Evolutionary conservation across 2,329 filamentous ascomycete genomes (phyloP).

Genomic region (Phoma sp.): DNA sequence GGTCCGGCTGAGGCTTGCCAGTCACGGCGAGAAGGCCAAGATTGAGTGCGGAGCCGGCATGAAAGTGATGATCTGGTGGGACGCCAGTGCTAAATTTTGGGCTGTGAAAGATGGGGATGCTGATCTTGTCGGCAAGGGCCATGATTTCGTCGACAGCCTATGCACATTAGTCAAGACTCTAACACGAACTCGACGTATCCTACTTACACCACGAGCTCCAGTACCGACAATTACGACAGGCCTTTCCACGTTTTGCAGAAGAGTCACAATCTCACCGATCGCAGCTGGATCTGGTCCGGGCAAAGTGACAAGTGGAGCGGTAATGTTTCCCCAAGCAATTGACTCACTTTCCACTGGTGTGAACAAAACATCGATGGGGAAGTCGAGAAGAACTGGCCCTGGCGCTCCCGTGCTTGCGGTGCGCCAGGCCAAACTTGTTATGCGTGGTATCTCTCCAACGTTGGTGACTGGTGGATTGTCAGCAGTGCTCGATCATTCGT

Average conservation of each 20-base stretch:
- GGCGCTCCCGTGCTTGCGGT: conserved; percentile 50
- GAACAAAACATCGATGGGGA: conserved; percentile 53
- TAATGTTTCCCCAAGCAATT: conserved; percentile 53
- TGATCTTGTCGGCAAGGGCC: conserved; percentile 43
- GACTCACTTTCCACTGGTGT: conserved; percentile 45
- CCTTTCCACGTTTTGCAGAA: conserved; percentile 46
- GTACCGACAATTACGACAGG: conserved; percentile 54
- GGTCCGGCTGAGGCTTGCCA: conserved; percentile 46
- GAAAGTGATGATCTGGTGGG: conserved; percentile 40
- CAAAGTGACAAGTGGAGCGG: conserved; percentile 38
- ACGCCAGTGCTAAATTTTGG: conserved; percentile 45
- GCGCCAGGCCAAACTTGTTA: conserved; percentile 53
- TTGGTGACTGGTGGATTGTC: conserved; percentile 39
- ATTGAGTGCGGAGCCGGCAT: conserved; percentile 44
- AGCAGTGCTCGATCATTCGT: background rate
- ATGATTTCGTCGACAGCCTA: conserved; percentile 41
- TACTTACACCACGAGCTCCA: conserved; percentile 33
- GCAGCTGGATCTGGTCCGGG: conserved; percentile 49
- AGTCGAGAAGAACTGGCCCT: conserved; percentile 50
- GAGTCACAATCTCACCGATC: conserved; percentile 38
- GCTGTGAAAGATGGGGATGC: conserved; percentile 52
- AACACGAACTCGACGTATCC: too few species aligned
- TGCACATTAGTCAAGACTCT: background rate
- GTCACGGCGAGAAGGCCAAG: conserved; percentile 42
- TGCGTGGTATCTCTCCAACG: conserved; percentile 54